Base-by-base conservation (phyloP, 257 asterid species). In the Solanum etuberosum region DNA sequence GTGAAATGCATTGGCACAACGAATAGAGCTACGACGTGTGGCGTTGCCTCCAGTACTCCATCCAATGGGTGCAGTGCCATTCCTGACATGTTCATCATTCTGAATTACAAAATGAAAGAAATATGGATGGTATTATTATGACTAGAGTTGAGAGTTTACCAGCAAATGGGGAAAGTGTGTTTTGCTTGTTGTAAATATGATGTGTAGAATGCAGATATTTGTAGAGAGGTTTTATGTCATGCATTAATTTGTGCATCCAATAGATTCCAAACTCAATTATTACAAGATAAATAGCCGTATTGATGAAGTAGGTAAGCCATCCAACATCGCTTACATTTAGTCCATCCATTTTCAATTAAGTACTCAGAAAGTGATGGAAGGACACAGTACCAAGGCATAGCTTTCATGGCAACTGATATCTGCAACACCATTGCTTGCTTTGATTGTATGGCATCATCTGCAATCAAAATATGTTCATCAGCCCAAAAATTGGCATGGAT, bases 171-270 rank as follows among this genome's bases (percentile, higher is more conserved):
- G 99, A 97, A 85, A 97, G 98, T 27, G 99, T 95, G 87, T 95
- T 95, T 89, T 97, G 99, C 96, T 97, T 97, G 96, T 95, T 95
- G 91, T 97, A 94, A 90, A 95, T 95, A 92, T 97, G 99, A 90
- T 95, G 99, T 5, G 97, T 95, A 73, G 97, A 96, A 57, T 97
- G 98, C 61, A 97, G 99, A 91, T 94, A 91, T 93, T 97, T 95
- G 88, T 97, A 97, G 27, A 97, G 96, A 68, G 98, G 99, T 81
- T 95, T 96, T 87, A 96, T 94, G 93, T 95, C 99, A 73, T 97
- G 99, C 89, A 97, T 90, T 90, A 94, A 96, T 72, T 96, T 91
- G 61, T 97, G 99, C 99, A 96, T 94, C 99, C 99, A 97, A 84
- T 97, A 97, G 86, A 97, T 97, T 61, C 99, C 99, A 74, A 95